Base-by-base conservation (phyloP, 2,329 filamentous ascomycete genomes). In the Didymella lethalis region DNA sequence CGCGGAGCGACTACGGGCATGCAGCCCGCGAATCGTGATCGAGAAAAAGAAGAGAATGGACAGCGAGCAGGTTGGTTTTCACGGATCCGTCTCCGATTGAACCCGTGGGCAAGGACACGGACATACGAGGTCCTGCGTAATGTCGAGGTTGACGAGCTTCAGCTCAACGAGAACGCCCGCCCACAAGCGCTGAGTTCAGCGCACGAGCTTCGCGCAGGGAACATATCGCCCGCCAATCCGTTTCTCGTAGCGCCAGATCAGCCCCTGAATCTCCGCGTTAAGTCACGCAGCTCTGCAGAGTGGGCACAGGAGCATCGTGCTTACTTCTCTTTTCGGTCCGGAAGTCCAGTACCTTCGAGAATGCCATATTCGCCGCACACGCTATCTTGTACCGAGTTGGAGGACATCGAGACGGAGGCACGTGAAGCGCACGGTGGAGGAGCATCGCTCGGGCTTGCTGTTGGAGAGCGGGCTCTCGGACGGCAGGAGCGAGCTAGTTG, bases 401-500 rank as follows among this genome's bases (percentile, higher is more conserved):
- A 40, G 16, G 16, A 40, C 47, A 34, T 54, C 5, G 51, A 48
- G 29, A 5, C 5, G 1, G 57, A 59, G 41, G 47, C 43, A 34
- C 28, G 28, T 1, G 57, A 52, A 16, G 57, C 52, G 23, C 52
- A 52, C 29, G 48, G 32, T 31, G 28, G 11, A 53, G 26, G 23
- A 16, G 38, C 11, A 14, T 44, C 31, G 29, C 25, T 11, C 16
- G 48, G 14, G 6, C 7, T 7, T 16, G 26, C 10, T 8, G 11
- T 4, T n/a, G 23, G 8, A 14, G 18, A 18, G 16, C 43, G n/a
- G 14, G 36, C 28, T 36, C 8, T 41, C 14, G 23, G 12, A 36
- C 25, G 50, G 29, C 26, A 47, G 49, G 48, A 23, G 23, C 49
- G 44, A 16, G 48, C n/a, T 54, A 62, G 57, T 26, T 71, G 65